phyloP scores from a whole-genome alignment of 2,329 filamentous ascomycete genomes.

The Sarocladiaceae sp. region DNA sequence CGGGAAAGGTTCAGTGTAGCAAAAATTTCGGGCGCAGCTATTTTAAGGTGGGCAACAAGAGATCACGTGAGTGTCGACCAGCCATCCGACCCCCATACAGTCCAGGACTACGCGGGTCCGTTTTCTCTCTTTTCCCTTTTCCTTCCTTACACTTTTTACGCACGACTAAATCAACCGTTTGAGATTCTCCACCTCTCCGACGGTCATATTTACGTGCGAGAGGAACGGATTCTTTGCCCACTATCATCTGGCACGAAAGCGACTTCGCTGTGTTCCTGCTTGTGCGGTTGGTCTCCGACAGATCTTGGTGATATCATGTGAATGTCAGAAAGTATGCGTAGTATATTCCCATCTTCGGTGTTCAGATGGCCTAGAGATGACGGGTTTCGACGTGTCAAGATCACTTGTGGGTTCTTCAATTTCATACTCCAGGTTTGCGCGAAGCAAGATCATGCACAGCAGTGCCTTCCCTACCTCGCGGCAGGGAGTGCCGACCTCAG shows the following conservation, averaged over 20 bases:
- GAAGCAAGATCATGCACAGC: too few species aligned
- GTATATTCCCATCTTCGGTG: too few species aligned
- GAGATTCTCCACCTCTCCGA: constrained; percentile 44
- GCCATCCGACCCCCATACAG: neutral
- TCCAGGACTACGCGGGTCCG: neutral
- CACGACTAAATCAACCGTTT: constrained; percentile 61
- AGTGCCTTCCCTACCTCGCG: too few species aligned
- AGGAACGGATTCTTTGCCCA: constrained; percentile 32
- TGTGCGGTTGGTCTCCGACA: constrained; percentile 9
- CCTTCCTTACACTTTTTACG: constrained; percentile 39
- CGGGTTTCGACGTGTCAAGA: too few species aligned
- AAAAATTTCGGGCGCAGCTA: neutral
- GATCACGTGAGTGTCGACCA: neutral
- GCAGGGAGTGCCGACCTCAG: too few species aligned
- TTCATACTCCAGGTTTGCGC: too few species aligned
- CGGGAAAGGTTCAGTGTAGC: neutral
- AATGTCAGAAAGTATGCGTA: too few species aligned
- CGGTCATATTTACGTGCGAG: constrained; percentile 61
- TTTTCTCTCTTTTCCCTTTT: constrained; percentile 18
- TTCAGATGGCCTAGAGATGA: too few species aligned
- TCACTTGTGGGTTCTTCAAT: too few species aligned
- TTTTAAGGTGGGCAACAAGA: neutral
- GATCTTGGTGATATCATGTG: neutral
- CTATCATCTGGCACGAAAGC: constrained; percentile 14
- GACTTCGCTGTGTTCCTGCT: neutral